Conservation (phyloP, 305 asterid species). For the Fraxinus sp. region DNA sequence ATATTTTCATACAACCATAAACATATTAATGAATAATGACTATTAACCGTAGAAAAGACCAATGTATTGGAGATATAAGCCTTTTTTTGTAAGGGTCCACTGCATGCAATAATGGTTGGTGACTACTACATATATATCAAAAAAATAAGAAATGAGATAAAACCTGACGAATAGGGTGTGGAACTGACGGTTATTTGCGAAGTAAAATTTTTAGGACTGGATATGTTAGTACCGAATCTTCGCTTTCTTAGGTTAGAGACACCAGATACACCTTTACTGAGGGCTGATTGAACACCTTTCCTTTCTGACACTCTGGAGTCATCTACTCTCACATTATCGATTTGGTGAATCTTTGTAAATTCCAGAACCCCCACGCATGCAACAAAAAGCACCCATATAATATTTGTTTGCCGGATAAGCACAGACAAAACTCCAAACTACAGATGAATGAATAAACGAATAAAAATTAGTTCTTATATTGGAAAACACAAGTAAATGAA, state of each 20-base stretch:
- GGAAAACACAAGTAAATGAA: background rate
- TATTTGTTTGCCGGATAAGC: slow-evolving; percentile 88
- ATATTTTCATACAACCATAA: background rate
- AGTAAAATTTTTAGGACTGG: slow-evolving; percentile 26
- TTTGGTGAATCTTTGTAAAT: slow-evolving; percentile 42
- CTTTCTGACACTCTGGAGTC: slow-evolving; percentile 38
- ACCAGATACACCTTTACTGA: slow-evolving; percentile 27
- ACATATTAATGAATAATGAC: background rate
- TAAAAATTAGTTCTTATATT: slow-evolving; percentile 20
- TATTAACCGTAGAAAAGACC: slow-evolving; percentile 6
- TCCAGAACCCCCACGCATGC: slow-evolving; percentile 72
- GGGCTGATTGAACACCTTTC: slow-evolving; percentile 34
- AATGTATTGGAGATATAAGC: background rate
- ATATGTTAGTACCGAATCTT: slow-evolving; percentile 34
- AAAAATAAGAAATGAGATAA: slow-evolving; percentile 27
- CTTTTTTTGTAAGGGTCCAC: background rate
- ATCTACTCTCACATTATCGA: slow-evolving; percentile 33
- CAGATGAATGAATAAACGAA: slow-evolving; percentile 32
- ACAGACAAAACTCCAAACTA: slow-evolving; percentile 83
- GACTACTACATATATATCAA: slow-evolving; percentile 16
- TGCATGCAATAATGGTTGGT: slow-evolving; percentile 3
- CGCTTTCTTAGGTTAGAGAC: slow-evolving; percentile 74
- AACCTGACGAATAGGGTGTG: slow-evolving; percentile 57
- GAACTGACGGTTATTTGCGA: slow-evolving; percentile 27
- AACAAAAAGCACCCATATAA: slow-evolving; percentile 82